Conservation (phyloP, 441 rosid species). For the Gossypium davidsonii region DNA sequence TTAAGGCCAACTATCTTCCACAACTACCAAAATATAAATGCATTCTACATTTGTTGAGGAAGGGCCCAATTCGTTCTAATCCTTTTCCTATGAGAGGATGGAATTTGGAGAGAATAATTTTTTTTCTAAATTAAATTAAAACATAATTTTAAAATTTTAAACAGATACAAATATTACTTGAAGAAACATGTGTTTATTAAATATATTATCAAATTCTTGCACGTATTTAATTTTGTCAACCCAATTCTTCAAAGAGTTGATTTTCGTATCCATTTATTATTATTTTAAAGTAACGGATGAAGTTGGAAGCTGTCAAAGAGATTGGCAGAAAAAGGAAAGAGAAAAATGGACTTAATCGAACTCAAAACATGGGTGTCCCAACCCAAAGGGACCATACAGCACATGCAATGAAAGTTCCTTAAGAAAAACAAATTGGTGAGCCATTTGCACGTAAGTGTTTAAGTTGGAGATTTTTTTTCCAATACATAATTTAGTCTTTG, state of each 20-base stretch:
- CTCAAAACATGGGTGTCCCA: no score
- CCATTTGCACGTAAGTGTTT: no score
- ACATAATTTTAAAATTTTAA: no score
- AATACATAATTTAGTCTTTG: no score
- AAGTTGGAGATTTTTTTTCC: no score
- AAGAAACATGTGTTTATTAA: background rate
- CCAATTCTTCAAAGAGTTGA: background rate
- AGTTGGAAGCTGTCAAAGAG: background rate
- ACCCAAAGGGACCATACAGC: no score
- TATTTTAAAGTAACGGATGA: background rate
- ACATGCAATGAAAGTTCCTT: no score
- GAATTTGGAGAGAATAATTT: background rate
- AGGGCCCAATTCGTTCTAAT: background rate
- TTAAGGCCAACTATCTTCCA: background rate
- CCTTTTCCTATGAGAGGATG: background rate
- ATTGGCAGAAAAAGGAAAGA: no score
- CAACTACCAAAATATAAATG: slow-evolving; percentile 12
- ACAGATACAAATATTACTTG: background rate
- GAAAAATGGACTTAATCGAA: no score
- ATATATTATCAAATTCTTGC: background rate
- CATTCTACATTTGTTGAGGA: background rate
- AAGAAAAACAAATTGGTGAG: no score
- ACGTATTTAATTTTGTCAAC: background rate
- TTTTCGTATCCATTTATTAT: background rate
- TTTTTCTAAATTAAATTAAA: no score